Evolutionary conservation across 805 yeast species (phyloP).

Genomic region (Kodamaea kaohsiungensis): DNA sequence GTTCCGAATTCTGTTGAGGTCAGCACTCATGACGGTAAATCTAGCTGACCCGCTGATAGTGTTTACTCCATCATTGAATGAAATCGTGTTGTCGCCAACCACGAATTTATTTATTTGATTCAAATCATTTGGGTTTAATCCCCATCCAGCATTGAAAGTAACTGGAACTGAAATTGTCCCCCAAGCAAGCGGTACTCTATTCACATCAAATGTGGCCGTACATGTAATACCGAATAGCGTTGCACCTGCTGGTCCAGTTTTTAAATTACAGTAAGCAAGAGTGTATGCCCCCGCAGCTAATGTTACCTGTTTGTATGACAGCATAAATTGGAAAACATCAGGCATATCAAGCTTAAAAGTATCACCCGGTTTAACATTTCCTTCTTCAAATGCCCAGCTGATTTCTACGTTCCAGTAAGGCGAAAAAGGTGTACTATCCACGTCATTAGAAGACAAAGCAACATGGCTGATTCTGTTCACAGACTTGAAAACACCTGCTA

Average conservation of each 20-base stretch:
- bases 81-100: neutral
- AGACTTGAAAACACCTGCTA: conserved; percentile 9
- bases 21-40: conserved; percentile 9
- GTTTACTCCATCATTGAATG: neutral
- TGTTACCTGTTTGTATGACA: neutral
- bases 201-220: neutral
- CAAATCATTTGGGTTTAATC: neutral
- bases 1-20: neutral
- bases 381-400: neutral
- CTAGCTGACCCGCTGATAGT: neutral
- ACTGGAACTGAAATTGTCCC: conserved; percentile 14
- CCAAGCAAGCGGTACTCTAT: conserved; percentile 1
- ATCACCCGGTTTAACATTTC: neutral
- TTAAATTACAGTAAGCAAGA: conserved; percentile 4
- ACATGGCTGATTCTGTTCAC: conserved; percentile 8
- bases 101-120: neutral
- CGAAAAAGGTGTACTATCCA: conserved; percentile 7
- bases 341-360: neutral
- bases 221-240: neutral
- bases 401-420: neutral
- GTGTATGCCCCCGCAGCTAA: neutral
- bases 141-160: neutral
- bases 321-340: neutral
- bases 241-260: conserved; percentile 6
- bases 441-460: too few species aligned